Evolutionary conservation across 75 land plant genomes (phyloP), one percentile per base, ranked within the genome.

Genomic region (Chamaecyparis obtusa): DNA sequence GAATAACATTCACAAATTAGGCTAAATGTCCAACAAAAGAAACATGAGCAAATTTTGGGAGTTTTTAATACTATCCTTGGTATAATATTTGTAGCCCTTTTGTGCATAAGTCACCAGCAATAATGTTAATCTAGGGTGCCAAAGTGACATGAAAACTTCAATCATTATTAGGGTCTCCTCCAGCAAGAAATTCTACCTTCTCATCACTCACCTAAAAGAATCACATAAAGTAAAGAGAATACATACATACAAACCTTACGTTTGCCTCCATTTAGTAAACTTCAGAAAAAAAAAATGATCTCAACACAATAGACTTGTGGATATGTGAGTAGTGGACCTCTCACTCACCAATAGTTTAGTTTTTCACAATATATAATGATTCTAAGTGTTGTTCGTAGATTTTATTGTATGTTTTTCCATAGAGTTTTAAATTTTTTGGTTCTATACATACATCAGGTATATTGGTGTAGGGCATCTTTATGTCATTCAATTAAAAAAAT

Each of bases 41-140:
- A 43, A 41, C 16, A 6, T 79, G 21, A 1, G 36, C 83, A 9
- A 24, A n/a, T 3, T 36, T 77, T 39, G 80, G 5, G 44, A 37
- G 43, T 43, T 24, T 44, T 9, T 8, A 51, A n/a, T 71, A 16
- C 85, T 2, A 35, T 89, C 94, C 92, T 93, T 93, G 80, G 94
- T 90, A 86, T 90, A 93, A 55, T 93, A 92, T 88, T 92, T 85
- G 89, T 91, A 93, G 5, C 94, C 94, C 60, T 92, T 86, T 69
- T 90, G 89, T 1, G 93, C 94, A 60, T 89, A 88, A 17, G 94
- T 93, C 33, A 93, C 88, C 8, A 93, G 55, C 9, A 93, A 81
- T 77, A 93, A 85, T 85, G 92, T 92, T 24, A 93, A 60, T 6
- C 86, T 88, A 19, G 93, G 89, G 80, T 84, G 88, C 90, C 90